Evolutionary conservation across 2,329 filamentous ascomycete genomes (phyloP).

Genomic region (Rhynchosporium secalis): DNA sequence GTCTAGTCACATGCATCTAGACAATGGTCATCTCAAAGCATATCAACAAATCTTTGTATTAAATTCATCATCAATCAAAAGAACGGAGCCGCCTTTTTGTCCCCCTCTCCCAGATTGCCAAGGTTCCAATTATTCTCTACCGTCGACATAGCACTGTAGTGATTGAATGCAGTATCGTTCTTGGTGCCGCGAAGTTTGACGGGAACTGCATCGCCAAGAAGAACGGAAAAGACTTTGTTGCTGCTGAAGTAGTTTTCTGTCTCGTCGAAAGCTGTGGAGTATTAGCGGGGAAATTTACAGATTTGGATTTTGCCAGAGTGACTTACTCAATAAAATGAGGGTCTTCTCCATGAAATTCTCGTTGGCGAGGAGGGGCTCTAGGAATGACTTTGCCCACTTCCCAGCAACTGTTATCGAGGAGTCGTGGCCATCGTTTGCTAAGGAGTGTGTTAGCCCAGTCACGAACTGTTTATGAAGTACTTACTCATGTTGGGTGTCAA

Average conservation of each 20-base stretch:
- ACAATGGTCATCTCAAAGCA: too few species aligned
- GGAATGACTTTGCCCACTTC: slow-evolving; percentile 65
- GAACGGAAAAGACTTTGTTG: slow-evolving; percentile 53
- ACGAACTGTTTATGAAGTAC: not conserved
- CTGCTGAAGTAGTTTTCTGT: slow-evolving; percentile 50
- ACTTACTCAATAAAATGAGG: slow-evolving; percentile 52
- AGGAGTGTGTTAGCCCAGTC: slow-evolving; percentile 2
- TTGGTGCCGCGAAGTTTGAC: slow-evolving; percentile 47
- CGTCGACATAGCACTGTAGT: slow-evolving; percentile 44
- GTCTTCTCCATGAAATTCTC: slow-evolving; percentile 56
- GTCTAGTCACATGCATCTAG: too few species aligned
- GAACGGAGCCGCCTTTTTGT: slow-evolving; percentile 34
- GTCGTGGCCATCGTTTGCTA: slow-evolving; percentile 73
- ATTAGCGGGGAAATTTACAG: slow-evolving; percentile 58
- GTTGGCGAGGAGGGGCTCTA: slow-evolving; percentile 69
- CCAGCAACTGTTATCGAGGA: slow-evolving; percentile 67
- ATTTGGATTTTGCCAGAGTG: slow-evolving; percentile 42
- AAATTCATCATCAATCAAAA: not conserved
- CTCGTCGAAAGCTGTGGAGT: slow-evolving; percentile 57
- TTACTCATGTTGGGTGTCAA: slow-evolving; percentile 69
- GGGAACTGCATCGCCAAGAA: slow-evolving; percentile 55
- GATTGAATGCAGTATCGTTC: slow-evolving; percentile 51
- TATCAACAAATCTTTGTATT: not conserved
- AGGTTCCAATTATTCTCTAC: slow-evolving; percentile 66
- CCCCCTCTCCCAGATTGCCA: slow-evolving; percentile 57